Percentiles rank a stretch among this genome's conserved stretches.
These are phyloP conservation scores for Exutisphaerella laricina DNA, from an alignment of 2,329 filamentous ascomycete species.

Conservation along the genomic window DNA sequence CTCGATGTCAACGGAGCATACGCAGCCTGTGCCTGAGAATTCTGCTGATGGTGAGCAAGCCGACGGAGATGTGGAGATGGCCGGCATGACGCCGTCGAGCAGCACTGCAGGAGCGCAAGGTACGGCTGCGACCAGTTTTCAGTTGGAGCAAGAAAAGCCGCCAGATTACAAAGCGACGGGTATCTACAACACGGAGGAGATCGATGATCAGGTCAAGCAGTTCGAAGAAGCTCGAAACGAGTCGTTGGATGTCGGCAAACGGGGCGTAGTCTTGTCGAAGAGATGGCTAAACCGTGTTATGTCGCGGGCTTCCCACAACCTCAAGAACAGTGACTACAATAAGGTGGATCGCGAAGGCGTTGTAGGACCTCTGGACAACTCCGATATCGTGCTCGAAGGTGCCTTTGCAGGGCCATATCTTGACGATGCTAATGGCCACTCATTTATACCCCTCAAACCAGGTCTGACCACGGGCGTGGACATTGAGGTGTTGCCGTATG, in stretches of 20 bases:
- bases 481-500: slow-evolving; percentile 69
- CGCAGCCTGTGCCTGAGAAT: slow-evolving; percentile 13
- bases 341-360: slow-evolving; percentile 58
- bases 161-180: slow-evolving; percentile 8
- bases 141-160: slow-evolving; percentile 11
- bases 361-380: slow-evolving; percentile 81
- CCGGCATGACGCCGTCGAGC: slow-evolving; percentile 15
- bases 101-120: slow-evolving; percentile 13
- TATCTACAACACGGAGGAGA: slow-evolving; percentile 24
- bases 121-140: slow-evolving; percentile 19
- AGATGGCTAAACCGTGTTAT: slow-evolving; percentile 72
- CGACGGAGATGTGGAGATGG: slow-evolving; percentile 21
- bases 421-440: slow-evolving; percentile 19
- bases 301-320: slow-evolving; percentile 56
- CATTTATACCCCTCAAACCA: slow-evolving; percentile 67
- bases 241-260: slow-evolving; percentile 63
- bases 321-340: slow-evolving; percentile 49
- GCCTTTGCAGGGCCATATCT: slow-evolving; percentile 26
- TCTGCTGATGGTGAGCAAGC: slow-evolving; percentile 10
- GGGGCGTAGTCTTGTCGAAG: slow-evolving; percentile 71
- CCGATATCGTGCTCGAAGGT: slow-evolving; percentile 59
- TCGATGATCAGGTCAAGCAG: slow-evolving; percentile 66
- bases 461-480: slow-evolving; percentile 60
- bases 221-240: slow-evolving; percentile 56
- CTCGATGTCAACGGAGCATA: too few relatives aligned